A percentile compares a stretch with the other conserved stretches of the same genome.
Evolutionary conservation across 106 monocot genomes (phyloP).

Genomic region (Acorus calamus): DNA sequence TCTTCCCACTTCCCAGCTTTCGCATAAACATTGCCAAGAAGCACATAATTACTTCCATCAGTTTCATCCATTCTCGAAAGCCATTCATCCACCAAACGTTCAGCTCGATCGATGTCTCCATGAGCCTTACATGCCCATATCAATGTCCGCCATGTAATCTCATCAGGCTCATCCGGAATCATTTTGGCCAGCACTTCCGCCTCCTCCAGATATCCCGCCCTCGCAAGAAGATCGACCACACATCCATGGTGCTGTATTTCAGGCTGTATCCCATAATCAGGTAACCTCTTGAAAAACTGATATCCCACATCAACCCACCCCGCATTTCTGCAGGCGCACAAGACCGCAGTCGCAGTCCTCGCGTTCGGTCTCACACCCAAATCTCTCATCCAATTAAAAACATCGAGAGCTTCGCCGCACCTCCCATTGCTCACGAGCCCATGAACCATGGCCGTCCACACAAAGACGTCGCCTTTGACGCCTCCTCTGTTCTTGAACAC

Average conservation of each 20-base stretch:
- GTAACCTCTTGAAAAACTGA: slow-evolving; percentile 25
- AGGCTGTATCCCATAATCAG: slow-evolving; percentile 16
- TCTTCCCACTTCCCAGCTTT: slow-evolving; percentile 17
- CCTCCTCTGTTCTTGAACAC: slow-evolving; percentile 5
- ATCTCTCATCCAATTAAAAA: slow-evolving; percentile 31
- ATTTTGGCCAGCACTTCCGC: slow-evolving; percentile 26
- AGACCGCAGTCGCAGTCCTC: slow-evolving; percentile 22
- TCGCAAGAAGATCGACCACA: slow-evolving; percentile 45
- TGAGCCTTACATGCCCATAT: slow-evolving; percentile 37
- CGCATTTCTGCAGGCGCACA: slow-evolving; percentile 38
- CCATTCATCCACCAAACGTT: slow-evolving; percentile 19
- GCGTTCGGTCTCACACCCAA: slow-evolving; percentile 20
- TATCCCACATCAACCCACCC: slow-evolving; percentile 34
- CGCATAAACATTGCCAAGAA: slow-evolving; percentile 27
- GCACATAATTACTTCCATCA: slow-evolving; percentile 16
- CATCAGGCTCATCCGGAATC: slow-evolving; percentile 36
- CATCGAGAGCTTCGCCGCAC: slow-evolving; percentile 28
- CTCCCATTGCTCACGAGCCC: slow-evolving; percentile 35
- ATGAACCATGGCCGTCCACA: slow-evolving; percentile 39
- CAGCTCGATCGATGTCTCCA: slow-evolving; percentile 19
- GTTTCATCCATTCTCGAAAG: slow-evolving; percentile 3
- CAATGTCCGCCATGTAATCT: slow-evolving; percentile 35
- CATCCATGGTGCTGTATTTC: slow-evolving; percentile 55
- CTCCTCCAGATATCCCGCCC: slow-evolving; percentile 28
- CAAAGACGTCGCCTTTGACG: slow-evolving; percentile 9